phyloP scores from a whole-genome alignment of 2,329 filamentous ascomycete species.

The Mollisiaceae sp. region DNA sequence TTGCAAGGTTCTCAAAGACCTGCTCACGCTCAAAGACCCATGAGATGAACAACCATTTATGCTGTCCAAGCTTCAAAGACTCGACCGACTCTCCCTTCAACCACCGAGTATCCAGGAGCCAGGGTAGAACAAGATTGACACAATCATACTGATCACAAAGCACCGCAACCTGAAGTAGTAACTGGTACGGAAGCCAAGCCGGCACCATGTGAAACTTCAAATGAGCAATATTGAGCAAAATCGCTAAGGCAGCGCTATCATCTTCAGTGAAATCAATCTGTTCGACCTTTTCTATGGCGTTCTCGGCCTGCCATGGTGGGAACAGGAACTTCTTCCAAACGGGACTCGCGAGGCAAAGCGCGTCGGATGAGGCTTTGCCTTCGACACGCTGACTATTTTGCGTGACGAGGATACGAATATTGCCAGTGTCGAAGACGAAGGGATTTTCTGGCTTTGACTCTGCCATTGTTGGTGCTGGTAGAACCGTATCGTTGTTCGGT shows the following conservation, averaged over 20 bases:
- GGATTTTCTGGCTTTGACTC: neutral
- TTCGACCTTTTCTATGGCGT: neutral
- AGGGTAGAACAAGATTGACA: slow-evolving; percentile 16
- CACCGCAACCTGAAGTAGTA: slow-evolving; percentile 15
- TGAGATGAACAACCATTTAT: neutral
- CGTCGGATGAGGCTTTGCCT: neutral
- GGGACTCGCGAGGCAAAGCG: slow-evolving; percentile 1
- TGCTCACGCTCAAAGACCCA: neutral
- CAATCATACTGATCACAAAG: slow-evolving; percentile 28
- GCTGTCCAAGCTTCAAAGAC: neutral
- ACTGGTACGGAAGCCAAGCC: neutral
- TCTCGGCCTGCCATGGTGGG: neutral
- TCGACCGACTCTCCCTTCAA: neutral
- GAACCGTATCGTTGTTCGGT: neutral
- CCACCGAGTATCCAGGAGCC: neutral
- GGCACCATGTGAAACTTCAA: slow-evolving; percentile 18
- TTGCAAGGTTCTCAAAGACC: neutral
- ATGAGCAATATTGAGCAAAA: slow-evolving; percentile 25
- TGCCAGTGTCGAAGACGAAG: neutral
- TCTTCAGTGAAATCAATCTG: slow-evolving; percentile 21
- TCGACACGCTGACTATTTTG: neutral
- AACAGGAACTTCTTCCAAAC: slow-evolving; percentile 9
- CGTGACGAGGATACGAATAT: neutral
- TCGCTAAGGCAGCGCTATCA: slow-evolving; percentile 13
- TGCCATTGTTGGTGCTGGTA: neutral